These are phyloP conservation scores for Basidiobolus heterosporus DNA, from an alignment of 371 early-diverging fungal species.

Conservation along the genomic window DNA sequence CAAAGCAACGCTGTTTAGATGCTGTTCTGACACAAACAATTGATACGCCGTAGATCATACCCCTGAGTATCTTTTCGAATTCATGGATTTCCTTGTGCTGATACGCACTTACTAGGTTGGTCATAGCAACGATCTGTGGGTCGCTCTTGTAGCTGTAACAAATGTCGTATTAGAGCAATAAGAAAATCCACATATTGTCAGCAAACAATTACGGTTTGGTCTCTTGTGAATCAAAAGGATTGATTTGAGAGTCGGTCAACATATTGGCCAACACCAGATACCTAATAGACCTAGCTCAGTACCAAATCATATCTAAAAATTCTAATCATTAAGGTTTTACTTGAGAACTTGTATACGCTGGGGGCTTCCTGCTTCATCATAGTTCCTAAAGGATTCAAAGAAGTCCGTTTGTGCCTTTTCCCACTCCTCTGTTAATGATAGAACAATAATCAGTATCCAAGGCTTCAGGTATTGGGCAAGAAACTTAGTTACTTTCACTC, in stretches of 20 bases:
- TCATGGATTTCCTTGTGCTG: conserved; percentile 71
- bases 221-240: conserved; percentile 91
- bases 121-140: conserved; percentile 78
- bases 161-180: background rate
- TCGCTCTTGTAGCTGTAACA: conserved; percentile 64
- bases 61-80: conserved; percentile 59
- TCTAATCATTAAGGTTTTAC: conserved; percentile 18
- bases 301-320: background rate
- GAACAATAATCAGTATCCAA: background rate
- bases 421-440: conserved; percentile 53
- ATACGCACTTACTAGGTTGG: conserved; percentile 75
- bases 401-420: conserved; percentile 81
- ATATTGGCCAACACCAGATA: conserved; percentile 87
- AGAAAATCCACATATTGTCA: background rate
- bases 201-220: conserved; percentile 57
- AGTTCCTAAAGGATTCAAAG: conserved; percentile 92
- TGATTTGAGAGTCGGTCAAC: conserved; percentile 83
- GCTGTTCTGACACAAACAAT: background rate
- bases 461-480: background rate
- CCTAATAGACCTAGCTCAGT: conserved; percentile 12
- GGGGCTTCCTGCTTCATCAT: conserved; percentile 87
- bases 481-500: conserved; percentile 52
- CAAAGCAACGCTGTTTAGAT: too few relatives aligned
- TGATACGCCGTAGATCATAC: background rate
- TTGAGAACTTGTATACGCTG: conserved; percentile 86